Conservation (phyloP, 768 basidiomycete genomes). For the Xerocomus potaroensis region DNA sequence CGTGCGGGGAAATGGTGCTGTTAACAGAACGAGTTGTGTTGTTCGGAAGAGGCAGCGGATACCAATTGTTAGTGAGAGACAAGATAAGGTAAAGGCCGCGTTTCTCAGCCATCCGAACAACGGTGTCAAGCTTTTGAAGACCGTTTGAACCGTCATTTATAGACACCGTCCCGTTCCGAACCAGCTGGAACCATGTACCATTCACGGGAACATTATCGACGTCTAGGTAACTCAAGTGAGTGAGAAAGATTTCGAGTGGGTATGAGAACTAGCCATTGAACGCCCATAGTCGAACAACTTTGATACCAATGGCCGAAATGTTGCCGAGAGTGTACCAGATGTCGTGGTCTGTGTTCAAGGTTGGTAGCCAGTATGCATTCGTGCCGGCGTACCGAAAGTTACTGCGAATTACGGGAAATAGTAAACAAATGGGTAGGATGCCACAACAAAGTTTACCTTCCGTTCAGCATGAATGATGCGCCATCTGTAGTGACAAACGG, state of each 20-base stretch:
- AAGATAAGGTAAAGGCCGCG: slow-evolving; percentile 50
- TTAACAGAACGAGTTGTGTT: slow-evolving; percentile 6
- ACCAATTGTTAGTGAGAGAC: slow-evolving; percentile 62
- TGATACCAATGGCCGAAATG: slow-evolving; percentile 53
- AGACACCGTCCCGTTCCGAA: slow-evolving; percentile 48
- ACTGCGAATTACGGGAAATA: slow-evolving; percentile 31
- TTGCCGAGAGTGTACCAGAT: slow-evolving; percentile 54
- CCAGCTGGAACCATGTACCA: slow-evolving; percentile 62
- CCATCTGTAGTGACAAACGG: slow-evolving; percentile 45
- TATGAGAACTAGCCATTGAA: slow-evolving; percentile 51
- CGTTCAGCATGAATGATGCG: slow-evolving; percentile 50
- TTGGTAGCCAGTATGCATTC: slow-evolving; percentile 63
- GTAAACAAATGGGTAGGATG: not conserved
- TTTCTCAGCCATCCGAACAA: slow-evolving; percentile 50
- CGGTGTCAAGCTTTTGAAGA: slow-evolving; percentile 57
- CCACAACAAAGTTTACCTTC: slow-evolving; percentile 35
- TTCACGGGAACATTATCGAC: slow-evolving; percentile 49
- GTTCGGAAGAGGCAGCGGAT: slow-evolving; percentile 37
- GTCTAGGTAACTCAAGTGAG: slow-evolving; percentile 34
- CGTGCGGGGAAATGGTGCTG: slow-evolving; percentile 15
- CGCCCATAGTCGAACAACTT: slow-evolving; percentile 64
- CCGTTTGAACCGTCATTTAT: slow-evolving; percentile 62
- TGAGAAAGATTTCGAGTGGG: not conserved
- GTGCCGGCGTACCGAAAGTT: slow-evolving; percentile 47
- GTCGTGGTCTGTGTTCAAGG: slow-evolving; percentile 50